phyloP scores from a whole-genome alignment of 2,329 filamentous ascomycete species.

The Calycina herbarum region DNA sequence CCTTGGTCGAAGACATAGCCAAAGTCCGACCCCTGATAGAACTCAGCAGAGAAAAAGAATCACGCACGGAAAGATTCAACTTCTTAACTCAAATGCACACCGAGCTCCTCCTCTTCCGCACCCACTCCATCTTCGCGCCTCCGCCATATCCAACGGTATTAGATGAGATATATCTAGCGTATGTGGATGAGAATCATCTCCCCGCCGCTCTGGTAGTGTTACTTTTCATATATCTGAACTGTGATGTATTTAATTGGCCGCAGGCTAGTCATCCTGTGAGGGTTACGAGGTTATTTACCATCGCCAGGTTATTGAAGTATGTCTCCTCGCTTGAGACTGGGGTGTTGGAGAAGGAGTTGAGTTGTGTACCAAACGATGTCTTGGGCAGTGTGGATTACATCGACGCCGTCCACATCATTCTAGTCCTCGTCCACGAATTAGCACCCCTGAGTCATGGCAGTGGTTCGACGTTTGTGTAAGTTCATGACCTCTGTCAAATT shows the following conservation, averaged over 20 bases:
- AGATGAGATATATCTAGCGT: slow-evolving; percentile 45
- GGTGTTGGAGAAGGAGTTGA: neutral
- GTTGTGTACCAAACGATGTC: slow-evolving; percentile 22
- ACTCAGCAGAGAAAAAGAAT: slow-evolving; percentile 1
- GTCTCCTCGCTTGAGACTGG: slow-evolving; percentile 43
- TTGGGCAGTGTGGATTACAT: slow-evolving; percentile 52
- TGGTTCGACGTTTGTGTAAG: slow-evolving; percentile 46
- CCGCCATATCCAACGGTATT: slow-evolving; percentile 39
- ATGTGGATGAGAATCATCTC: slow-evolving; percentile 44
- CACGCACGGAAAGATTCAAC: neutral
- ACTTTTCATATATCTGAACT: slow-evolving; percentile 34
- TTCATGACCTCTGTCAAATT: neutral
- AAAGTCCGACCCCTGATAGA: slow-evolving; percentile 9
- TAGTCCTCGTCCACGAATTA: slow-evolving; percentile 49
- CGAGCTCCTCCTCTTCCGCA: slow-evolving; percentile 6
- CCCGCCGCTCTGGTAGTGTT: slow-evolving; percentile 48
- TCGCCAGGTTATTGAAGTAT: slow-evolving; percentile 54
- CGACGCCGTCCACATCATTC: slow-evolving; percentile 53
- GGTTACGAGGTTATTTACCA: slow-evolving; percentile 51
- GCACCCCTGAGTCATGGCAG: slow-evolving; percentile 45
- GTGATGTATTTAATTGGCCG: slow-evolving; percentile 51
- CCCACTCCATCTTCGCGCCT: slow-evolving; percentile 16
- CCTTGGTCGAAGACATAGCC: neutral
- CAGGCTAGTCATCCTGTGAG: slow-evolving; percentile 52
- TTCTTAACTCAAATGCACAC: slow-evolving; percentile 7